Base-by-base conservation (phyloP, 2,329 filamentous ascomycete genomes). In the Phoma sp. region DNA sequence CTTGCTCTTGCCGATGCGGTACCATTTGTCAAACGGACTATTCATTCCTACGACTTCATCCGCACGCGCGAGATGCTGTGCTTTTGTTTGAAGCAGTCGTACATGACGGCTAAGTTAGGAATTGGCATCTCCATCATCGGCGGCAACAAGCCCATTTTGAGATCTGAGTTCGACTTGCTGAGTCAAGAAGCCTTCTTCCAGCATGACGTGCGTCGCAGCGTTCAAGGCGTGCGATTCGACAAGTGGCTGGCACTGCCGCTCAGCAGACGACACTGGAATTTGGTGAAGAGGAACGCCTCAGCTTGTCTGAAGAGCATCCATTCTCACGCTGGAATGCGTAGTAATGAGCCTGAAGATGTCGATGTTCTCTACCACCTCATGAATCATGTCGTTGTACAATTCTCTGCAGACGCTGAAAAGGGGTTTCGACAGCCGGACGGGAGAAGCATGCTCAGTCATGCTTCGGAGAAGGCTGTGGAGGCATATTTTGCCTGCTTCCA, bases 401-500 rank as follows among this genome's bases (percentile, higher is more conserved):
- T 83, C 39, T 82, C 79, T 57, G 53, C 72, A 11, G 68, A 71
- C 28, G 54, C 66, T 2, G 51, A 61, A 10, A 54, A 56, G 20
- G 64, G 51, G 0, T 62, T 54, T 11, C 33, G 50, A 9, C 33
- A 32, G 21, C 9, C 62, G 3, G 52, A 61, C 10, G 15, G 49
- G 2, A 74, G 69, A 29, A 80, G 77, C 47, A 79, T 76, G 0
- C 69, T 83, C 15, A 74, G 67, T 0, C 77, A 82, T 39, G 78
- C 79, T 0, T 83, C 79, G 0, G 81, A 83, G 56, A 83, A 83
- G 67, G 81, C 80, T 4, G 81, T 83, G 4, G 78, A 82, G 56
- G 78, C 80, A 0, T 83, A 83, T 64, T 83, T 83, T 56, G 76
- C 81, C 46, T 75, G 83, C 14, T 82, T 80, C 59, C 81, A 83